Evolutionary conservation across 2,329 filamentous ascomycete species (phyloP).

Genomic region (Ophiostoma himal-ulmi): DNA sequence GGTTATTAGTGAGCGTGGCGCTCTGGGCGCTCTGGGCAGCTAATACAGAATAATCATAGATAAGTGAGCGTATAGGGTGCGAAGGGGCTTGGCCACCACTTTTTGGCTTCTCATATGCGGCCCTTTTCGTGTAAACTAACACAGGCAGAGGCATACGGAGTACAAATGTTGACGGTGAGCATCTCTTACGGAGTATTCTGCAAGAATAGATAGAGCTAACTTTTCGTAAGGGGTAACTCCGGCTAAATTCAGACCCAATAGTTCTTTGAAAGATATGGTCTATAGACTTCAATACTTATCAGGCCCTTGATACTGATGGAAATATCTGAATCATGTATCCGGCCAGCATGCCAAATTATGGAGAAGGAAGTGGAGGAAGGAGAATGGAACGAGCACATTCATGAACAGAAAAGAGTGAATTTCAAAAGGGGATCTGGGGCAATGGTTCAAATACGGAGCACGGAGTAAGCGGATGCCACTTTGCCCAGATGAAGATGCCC

Average conservation of each 20-base stretch:
- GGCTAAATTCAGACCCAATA: not conserved
- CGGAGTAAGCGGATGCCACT: not conserved
- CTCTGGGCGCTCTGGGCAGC: too few species aligned
- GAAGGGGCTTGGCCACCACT: not conserved
- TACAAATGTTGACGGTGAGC: not conserved
- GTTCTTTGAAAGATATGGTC: not conserved
- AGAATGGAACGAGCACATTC: not conserved
- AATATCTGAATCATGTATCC: constrained; percentile 6
- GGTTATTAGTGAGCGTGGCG: too few species aligned
- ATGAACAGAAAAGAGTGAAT: not conserved
- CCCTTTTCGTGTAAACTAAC: not conserved
- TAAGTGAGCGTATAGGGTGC: not conserved
- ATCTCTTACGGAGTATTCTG: not conserved
- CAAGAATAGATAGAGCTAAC: not conserved
- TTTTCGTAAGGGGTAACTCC: constrained; percentile 9
- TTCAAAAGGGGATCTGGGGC: constrained; percentile 4
- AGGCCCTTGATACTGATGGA: not conserved
- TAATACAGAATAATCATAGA: too few species aligned
- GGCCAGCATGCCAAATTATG: not conserved
- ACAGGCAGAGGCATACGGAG: not conserved
- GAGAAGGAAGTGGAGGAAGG: not conserved
- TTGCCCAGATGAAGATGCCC: not conserved
- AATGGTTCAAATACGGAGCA: not conserved
- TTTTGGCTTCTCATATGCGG: not conserved
- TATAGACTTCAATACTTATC: not conserved